phyloP scores from a whole-genome alignment of 2,329 filamentous ascomycete species.

The Colletotrichum acutatum region DNA sequence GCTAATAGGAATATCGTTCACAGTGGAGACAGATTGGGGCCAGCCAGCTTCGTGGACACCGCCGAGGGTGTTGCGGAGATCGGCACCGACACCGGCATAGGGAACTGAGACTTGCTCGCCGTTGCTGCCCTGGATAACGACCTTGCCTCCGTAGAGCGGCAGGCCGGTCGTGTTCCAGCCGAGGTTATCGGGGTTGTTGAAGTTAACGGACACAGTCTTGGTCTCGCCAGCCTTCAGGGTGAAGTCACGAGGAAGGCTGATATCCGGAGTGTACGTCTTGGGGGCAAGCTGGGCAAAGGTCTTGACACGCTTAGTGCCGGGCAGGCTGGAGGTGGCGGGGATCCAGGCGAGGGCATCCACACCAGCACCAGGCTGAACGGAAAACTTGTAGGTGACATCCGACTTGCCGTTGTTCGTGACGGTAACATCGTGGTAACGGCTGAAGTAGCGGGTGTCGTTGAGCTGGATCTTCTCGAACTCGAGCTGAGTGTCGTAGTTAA shows the following conservation, averaged over 20 bases:
- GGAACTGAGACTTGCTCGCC: conserved; percentile 55
- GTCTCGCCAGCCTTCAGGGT: conserved; percentile 42
- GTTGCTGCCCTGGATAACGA: conserved; percentile 48
- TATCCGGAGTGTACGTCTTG: conserved; percentile 32
- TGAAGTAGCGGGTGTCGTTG: conserved; percentile 57
- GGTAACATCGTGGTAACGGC: conserved; percentile 39
- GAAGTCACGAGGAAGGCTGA: conserved; percentile 38
- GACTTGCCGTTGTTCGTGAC: conserved; percentile 51
- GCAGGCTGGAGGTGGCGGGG: conserved; percentile 3
- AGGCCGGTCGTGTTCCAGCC: conserved; percentile 37
- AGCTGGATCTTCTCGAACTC: conserved; percentile 53
- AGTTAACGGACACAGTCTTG: conserved; percentile 41
- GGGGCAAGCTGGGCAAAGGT: conserved; percentile 40
- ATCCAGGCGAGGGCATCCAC: conserved; percentile 46
- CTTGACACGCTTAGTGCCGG: conserved; percentile 33
- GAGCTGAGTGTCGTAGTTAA: conserved; percentile 51
- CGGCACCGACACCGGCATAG: conserved; percentile 44
- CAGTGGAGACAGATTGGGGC: conserved; percentile 26
- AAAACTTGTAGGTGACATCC: conserved; percentile 47
- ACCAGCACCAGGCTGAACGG: conserved; percentile 45
- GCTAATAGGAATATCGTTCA: conserved; percentile 25
- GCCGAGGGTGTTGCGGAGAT: conserved; percentile 31
- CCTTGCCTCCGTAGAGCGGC: conserved; percentile 49
- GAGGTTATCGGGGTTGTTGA: conserved; percentile 42
- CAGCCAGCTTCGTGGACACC: conserved; percentile 34